These are phyloP conservation scores for Phytopythium montanum DNA, from an alignment of 352 stramenopile species.

Conservation along the genomic window DNA sequence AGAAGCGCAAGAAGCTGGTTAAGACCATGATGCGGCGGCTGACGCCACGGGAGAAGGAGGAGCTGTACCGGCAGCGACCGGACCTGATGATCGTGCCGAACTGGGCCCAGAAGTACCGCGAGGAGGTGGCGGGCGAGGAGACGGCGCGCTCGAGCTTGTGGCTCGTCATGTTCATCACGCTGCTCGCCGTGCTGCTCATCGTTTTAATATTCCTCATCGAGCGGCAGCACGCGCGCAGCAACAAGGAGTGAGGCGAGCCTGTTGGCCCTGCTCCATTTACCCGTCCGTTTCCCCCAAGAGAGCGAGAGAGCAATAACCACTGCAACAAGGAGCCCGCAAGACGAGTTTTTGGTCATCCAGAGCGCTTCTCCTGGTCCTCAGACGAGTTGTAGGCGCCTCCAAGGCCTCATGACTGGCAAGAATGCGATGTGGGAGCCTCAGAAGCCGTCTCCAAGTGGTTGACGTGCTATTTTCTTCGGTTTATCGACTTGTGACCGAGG, in stretches of 20 bases:
- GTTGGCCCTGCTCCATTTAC: not conserved
- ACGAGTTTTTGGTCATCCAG: not conserved
- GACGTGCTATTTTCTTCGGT: slow-evolving; percentile 9
- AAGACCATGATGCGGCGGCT: slow-evolving; percentile 76
- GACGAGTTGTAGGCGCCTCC: not conserved
- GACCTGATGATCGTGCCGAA: slow-evolving; percentile 88
- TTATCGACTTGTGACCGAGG: slow-evolving; percentile 6
- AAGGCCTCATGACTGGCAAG: not conserved
- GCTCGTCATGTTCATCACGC: slow-evolving; percentile 70
- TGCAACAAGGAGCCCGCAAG: not conserved
- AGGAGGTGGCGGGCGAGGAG: slow-evolving; percentile 72
- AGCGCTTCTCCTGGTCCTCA: not conserved
- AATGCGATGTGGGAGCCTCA: not conserved
- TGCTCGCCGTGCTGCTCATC: slow-evolving; percentile 64
- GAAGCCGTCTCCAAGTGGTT: not conserved
- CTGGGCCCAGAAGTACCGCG: slow-evolving; percentile 86
- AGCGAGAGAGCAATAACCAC: not conserved
- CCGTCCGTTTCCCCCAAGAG: not conserved
- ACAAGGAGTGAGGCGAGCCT: slow-evolving; percentile 1
- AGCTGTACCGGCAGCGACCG: slow-evolving; percentile 74
- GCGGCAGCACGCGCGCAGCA: slow-evolving; percentile 33
- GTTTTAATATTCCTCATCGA: slow-evolving; percentile 79
- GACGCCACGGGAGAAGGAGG: slow-evolving; percentile 79
- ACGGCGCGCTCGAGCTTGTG: slow-evolving; percentile 72
- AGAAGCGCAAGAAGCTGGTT: slow-evolving; percentile 81